These are phyloP conservation scores for Trypanosoma congolense DNA, from an alignment of 208 protist genomes.

Conservation along the genomic window DNA sequence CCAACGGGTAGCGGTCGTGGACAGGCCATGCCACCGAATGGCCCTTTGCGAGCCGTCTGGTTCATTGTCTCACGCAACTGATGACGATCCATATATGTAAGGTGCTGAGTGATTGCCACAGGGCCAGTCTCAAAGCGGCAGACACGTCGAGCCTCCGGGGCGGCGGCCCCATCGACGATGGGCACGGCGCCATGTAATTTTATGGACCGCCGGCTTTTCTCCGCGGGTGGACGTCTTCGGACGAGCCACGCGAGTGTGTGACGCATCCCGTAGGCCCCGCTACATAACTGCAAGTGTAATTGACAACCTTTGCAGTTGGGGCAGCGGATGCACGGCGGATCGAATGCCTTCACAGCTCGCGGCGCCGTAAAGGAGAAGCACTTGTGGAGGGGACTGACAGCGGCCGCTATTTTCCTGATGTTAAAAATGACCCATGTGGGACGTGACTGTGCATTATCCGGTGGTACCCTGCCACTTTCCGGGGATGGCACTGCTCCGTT, in stretches of 20 bases:
- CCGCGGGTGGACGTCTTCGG: conserved; percentile 5
- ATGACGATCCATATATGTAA: conserved; percentile 7
- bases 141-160: background rate
- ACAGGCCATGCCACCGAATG: conserved; percentile 21
- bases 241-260: conserved; percentile 21
- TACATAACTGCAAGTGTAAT: conserved; percentile 25
- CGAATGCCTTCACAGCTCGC: background rate
- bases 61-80: conserved; percentile 12
- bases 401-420: conserved; percentile 7
- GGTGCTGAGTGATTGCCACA: conserved; percentile 11
- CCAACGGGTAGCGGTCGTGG: conserved; percentile 18
- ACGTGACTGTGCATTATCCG: background rate
- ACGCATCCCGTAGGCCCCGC: conserved; percentile 25
- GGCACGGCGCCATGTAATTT: background rate
- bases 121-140: conserved; percentile 26
- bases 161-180: background rate
- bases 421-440: background rate
- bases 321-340: conserved; percentile 17
- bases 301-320: conserved; percentile 26
- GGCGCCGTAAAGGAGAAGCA: conserved; percentile 16
- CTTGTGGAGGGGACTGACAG: conserved; percentile 10
- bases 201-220: conserved; percentile 12
- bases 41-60: conserved; percentile 4
- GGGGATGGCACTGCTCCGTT: background rate
- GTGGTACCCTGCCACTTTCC: background rate